These are phyloP conservation scores for Colletotrichum phormii DNA, from an alignment of 2,329 filamentous ascomycete genomes.

Conservation along the genomic window DNA sequence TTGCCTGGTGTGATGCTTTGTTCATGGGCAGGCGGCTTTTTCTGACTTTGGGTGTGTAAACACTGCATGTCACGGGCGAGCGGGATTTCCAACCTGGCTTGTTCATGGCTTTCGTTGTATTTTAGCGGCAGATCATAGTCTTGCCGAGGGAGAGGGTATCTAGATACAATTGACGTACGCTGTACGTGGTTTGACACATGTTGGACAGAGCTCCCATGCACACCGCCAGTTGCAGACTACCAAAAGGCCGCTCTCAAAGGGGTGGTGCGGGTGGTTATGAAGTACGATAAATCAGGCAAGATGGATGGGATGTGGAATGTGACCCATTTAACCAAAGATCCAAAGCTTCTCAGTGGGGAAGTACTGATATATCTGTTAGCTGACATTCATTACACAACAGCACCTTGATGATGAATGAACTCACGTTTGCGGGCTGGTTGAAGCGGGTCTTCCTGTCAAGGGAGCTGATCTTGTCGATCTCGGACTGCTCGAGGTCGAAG, in stretches of 20 bases:
- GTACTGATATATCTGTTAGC: constrained; percentile 54
- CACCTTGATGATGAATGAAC: constrained; percentile 44
- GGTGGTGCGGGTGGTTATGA: constrained; percentile 2
- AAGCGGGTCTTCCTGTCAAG: constrained; percentile 78
- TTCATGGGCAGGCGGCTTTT: constrained; percentile 17
- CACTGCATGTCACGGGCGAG: not conserved
- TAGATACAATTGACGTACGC: constrained; percentile 28
- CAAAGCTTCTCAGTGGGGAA: constrained; percentile 67
- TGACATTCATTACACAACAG: not conserved
- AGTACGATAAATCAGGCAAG: constrained; percentile 1
- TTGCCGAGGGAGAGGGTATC: constrained; percentile 26
- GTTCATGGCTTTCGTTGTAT: constrained; percentile 30
- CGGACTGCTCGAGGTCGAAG: constrained; percentile 74
- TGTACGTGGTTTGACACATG: constrained; percentile 11
- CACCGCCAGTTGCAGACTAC: constrained; percentile 14
- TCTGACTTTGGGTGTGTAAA: constrained; percentile 9
- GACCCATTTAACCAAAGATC: constrained; percentile 63
- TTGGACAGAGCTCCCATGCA: constrained; percentile 14
- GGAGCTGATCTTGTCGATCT: constrained; percentile 74
- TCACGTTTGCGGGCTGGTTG: constrained; percentile 80
- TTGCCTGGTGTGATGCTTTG: not conserved
- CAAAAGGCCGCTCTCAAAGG: not conserved
- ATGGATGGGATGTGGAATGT: constrained; percentile 9
- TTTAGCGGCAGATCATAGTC: constrained; percentile 34
- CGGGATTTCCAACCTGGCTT: constrained; percentile 10